Percentiles rank a stretch among this genome's conserved stretches.
These are phyloP conservation scores for Exophiala calicioides DNA, from an alignment of 2,329 filamentous ascomycete genomes.

Conservation along the genomic window DNA sequence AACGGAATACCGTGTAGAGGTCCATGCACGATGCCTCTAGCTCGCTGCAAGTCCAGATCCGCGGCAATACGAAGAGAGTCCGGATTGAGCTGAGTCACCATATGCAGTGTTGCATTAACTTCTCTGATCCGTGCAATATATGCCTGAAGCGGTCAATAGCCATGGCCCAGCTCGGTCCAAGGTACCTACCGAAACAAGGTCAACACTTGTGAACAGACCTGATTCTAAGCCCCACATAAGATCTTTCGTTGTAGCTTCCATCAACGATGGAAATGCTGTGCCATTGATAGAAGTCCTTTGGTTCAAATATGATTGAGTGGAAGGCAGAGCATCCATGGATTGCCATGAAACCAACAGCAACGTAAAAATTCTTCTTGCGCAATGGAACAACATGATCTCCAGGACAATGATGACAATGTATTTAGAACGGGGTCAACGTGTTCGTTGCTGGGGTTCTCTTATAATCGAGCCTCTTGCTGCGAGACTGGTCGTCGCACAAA, in stretches of 20 bases:
- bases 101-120: constrained; percentile 55
- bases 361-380: too few species aligned
- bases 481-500: too few species aligned
- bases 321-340: constrained; percentile 3
- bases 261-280: constrained; percentile 40
- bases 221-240: constrained; percentile 51
- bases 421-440: background rate
- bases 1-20: constrained; percentile 67
- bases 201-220: constrained; percentile 57
- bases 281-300: constrained; percentile 23
- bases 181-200: constrained; percentile 50
- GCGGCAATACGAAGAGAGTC: constrained; percentile 54
- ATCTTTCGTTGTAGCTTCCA: constrained; percentile 56
- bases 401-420: background rate
- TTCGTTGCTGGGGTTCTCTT: too few species aligned
- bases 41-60: constrained; percentile 51
- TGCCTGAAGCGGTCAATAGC: constrained; percentile 38
- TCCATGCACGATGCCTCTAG: constrained; percentile 49
- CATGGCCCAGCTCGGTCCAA: constrained; percentile 1
- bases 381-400: too few species aligned
- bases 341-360: constrained; percentile 5
- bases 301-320: constrained; percentile 16
- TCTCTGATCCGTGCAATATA: constrained; percentile 55
- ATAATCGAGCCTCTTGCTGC: too few species aligned
- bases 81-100: constrained; percentile 58